Conservation (phyloP, 805 yeast genomes). For the Barnettozyma sucrosica region DNA sequence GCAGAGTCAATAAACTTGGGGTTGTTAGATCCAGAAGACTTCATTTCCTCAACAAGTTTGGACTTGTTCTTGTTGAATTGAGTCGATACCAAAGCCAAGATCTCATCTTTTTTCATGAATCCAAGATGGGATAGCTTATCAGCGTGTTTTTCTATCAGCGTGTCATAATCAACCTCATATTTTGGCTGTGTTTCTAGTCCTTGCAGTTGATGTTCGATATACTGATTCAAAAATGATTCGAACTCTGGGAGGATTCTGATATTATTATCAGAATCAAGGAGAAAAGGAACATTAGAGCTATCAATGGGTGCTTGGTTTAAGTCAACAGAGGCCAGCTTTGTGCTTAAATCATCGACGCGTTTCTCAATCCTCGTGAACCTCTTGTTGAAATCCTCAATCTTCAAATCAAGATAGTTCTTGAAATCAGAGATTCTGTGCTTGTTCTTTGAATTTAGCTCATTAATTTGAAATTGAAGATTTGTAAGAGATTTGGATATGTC, state of each 20-base stretch:
- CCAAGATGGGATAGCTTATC: constrained; percentile 18
- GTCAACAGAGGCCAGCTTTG: constrained; percentile 11
- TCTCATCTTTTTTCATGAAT: constrained; percentile 20
- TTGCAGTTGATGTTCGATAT: constrained; percentile 7
- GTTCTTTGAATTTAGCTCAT: constrained; percentile 19
- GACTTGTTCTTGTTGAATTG: constrained; percentile 22
- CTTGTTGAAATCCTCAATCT: constrained; percentile 13
- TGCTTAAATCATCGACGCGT: constrained; percentile 8
- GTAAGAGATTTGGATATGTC: constrained; percentile 21
- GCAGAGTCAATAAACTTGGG: constrained; percentile 8
- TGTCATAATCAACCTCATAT: constrained; percentile 15
- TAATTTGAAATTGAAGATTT: constrained; percentile 22
- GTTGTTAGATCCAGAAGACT: constrained; percentile 6
- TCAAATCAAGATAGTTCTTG: constrained; percentile 16
- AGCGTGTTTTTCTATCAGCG: constrained; percentile 15
- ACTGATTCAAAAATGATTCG: constrained; percentile 12
- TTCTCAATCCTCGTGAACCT: constrained; percentile 12
- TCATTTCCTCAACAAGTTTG: constrained; percentile 19
- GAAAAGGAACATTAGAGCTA: constrained; percentile 14
- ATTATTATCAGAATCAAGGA: constrained; percentile 15
- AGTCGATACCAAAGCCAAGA: constrained; percentile 14
- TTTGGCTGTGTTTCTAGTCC: background rate
- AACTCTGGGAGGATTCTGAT: constrained; percentile 23
- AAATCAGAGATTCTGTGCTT: constrained; percentile 17
- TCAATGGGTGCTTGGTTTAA: constrained; percentile 8